A percentile compares a stretch with the other conserved stretches of the same genome.
Evolutionary conservation across 371 early-diverging fungal genomes (phyloP).

Genomic region (Lichtheimia corymbifera): DNA sequence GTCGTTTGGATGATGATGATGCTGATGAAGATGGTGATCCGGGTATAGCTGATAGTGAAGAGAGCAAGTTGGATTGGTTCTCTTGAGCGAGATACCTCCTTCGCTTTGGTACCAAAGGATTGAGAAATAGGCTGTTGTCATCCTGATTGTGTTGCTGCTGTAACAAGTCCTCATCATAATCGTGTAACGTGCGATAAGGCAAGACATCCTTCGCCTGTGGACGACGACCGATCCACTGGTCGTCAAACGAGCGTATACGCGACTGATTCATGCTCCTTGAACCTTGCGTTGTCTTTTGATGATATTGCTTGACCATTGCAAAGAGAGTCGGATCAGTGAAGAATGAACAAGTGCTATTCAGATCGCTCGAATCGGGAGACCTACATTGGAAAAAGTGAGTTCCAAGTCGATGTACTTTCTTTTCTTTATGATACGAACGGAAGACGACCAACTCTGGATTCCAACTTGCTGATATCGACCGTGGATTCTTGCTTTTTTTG

Average conservation of each 20-base stretch:
- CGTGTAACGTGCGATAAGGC: conserved; percentile 21
- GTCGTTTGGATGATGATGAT: conserved; percentile 1
- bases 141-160: conserved; percentile 8
- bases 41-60: background rate
- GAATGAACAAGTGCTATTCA: conserved; percentile 17
- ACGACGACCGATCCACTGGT: conserved; percentile 14
- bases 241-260: conserved; percentile 10
- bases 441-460: background rate
- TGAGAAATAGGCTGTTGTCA: conserved; percentile 15
- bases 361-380: conserved; percentile 1
- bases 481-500: conserved; percentile 2
- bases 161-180: conserved; percentile 16
- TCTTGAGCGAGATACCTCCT: conserved; percentile 20
- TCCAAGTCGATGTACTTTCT: background rate
- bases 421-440: background rate
- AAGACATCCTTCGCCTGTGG: conserved; percentile 48
- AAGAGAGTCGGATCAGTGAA: conserved; percentile 31
- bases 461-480: background rate
- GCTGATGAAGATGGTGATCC: conserved; percentile 5
- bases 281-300: background rate
- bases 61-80: conserved; percentile 6
- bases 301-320: conserved; percentile 17
- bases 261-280: background rate
- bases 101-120: conserved; percentile 33
- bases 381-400: conserved; percentile 1